Evolutionary conservation across 2,329 filamentous ascomycete genomes (phyloP).

Genomic region (Blastomyces silverae): DNA sequence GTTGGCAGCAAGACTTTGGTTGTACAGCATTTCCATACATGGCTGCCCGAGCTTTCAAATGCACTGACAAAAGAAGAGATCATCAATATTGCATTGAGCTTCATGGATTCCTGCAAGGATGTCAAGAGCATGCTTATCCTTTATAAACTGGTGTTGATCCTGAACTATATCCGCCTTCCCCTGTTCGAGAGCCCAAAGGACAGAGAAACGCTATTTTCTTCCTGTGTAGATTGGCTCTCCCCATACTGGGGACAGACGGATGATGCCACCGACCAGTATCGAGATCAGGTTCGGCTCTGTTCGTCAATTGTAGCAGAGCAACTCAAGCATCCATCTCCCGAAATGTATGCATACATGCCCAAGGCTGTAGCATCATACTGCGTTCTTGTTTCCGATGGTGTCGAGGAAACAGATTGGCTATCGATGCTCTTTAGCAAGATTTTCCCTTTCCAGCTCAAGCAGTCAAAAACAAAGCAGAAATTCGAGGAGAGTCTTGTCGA

Average conservation of each 20-base stretch:
- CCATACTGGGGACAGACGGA: conserved; percentile 82
- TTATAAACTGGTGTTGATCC: conserved; percentile 86
- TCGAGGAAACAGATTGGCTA: conserved; percentile 54
- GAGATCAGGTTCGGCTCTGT: conserved; percentile 85
- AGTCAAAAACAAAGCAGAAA: conserved; percentile 52
- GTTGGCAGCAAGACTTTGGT: conserved; percentile 92
- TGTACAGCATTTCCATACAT: conserved; percentile 93
- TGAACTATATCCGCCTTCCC: conserved; percentile 78
- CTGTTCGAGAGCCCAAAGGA: conserved; percentile 76
- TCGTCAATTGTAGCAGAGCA: conserved; percentile 89
- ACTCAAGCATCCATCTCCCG: conserved; percentile 66
- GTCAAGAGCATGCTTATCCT: conserved; percentile 87
- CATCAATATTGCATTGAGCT: conserved; percentile 81
- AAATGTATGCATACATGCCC: conserved; percentile 81
- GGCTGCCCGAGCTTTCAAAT: conserved; percentile 82
- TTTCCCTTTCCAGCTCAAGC: conserved; percentile 78
- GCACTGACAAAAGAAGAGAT: conserved; percentile 77
- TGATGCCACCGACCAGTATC: conserved; percentile 75
- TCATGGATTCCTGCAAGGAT: conserved; percentile 80
- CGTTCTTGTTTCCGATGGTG: conserved; percentile 61
- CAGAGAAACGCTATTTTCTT: conserved; percentile 64
- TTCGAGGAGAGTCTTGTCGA: conserved; percentile 88
- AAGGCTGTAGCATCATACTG: conserved; percentile 88
- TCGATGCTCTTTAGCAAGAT: conserved; percentile 84
- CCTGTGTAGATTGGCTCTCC: conserved; percentile 82